Evolutionary conservation across 129 eudicot genomes (phyloP).

Genomic region (Smallanthus sonchifolius): DNA sequence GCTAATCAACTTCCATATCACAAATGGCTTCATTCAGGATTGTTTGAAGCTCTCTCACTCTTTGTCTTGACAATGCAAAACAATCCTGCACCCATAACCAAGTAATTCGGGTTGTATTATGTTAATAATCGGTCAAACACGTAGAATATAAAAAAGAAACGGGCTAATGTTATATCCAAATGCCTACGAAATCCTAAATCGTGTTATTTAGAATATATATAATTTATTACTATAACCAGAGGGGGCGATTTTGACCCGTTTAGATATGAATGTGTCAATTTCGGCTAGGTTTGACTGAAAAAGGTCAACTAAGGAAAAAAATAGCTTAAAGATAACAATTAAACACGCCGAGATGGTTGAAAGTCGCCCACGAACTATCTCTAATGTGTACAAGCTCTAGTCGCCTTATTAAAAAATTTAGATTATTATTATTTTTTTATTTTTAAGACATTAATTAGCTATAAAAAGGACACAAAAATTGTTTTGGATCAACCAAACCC

Average conservation of each 20-base stretch:
- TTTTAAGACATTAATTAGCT: neutral
- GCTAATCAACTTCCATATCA: conserved; percentile 79
- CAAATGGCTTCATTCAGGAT: conserved; percentile 69
- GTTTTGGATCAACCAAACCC: neutral
- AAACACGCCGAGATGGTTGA: neutral
- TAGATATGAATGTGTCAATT: neutral
- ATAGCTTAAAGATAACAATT: neutral
- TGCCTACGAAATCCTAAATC: neutral
- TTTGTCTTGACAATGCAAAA: conserved; percentile 65
- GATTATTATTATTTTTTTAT: neutral
- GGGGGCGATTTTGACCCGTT: neutral
- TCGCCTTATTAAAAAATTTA: neutral
- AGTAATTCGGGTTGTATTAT: neutral
- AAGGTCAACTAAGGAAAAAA: neutral
- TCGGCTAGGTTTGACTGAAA: neutral
- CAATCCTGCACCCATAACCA: conserved; percentile 63
- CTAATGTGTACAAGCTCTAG: neutral
- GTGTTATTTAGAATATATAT: neutral
- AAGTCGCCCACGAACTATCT: neutral
- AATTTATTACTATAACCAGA: neutral
- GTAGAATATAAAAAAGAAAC: neutral
- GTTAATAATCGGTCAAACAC: neutral
- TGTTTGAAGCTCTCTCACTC: conserved; percentile 66
- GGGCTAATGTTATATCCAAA: neutral
- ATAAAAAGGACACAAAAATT: neutral